phyloP scores from a whole-genome alignment of 495 filamentous ascomycete species.

The Penicillium psychrofluorescens region DNA sequence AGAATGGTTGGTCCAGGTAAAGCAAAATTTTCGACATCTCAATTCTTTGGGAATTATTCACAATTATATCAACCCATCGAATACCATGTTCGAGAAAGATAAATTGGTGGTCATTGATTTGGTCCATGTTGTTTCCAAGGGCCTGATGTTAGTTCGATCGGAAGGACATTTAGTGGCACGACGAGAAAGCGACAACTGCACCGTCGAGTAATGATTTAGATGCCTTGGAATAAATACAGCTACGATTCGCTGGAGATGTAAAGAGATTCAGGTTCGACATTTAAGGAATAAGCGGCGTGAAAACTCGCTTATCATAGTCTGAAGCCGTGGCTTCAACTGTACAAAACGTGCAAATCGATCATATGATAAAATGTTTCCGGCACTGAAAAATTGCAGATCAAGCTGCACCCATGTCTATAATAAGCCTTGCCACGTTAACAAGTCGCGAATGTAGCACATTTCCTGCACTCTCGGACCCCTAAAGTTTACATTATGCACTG shows the following conservation, averaged over 20 bases:
- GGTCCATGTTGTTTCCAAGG: background rate
- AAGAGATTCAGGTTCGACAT: background rate
- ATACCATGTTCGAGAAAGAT: conserved; percentile 22
- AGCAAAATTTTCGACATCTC: conserved; percentile 18
- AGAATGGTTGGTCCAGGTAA: conserved; percentile 7
- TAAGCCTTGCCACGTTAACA: too few relatives aligned
- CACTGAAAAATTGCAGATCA: too few relatives aligned
- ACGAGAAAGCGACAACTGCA: background rate
- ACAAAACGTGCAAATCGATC: too few relatives aligned
- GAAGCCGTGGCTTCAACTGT: too few relatives aligned
- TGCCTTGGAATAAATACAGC: background rate
- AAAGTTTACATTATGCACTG: too few relatives aligned
- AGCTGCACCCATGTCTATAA: too few relatives aligned
- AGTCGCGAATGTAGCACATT: too few relatives aligned
- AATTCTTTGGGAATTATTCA: conserved; percentile 18
- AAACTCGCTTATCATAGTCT: too few relatives aligned
- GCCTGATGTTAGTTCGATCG: background rate
- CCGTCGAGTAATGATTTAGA: background rate
- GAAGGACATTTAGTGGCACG: background rate
- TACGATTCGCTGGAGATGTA: background rate
- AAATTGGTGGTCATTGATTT: conserved; percentile 10
- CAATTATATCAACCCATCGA: conserved; percentile 21
- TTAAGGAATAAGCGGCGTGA: too few relatives aligned
- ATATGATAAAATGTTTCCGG: too few relatives aligned
- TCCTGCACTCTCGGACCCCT: too few relatives aligned